Base-by-base conservation (phyloP, 2,329 filamentous ascomycete genomes). In the Penicillium brevicompactum region DNA sequence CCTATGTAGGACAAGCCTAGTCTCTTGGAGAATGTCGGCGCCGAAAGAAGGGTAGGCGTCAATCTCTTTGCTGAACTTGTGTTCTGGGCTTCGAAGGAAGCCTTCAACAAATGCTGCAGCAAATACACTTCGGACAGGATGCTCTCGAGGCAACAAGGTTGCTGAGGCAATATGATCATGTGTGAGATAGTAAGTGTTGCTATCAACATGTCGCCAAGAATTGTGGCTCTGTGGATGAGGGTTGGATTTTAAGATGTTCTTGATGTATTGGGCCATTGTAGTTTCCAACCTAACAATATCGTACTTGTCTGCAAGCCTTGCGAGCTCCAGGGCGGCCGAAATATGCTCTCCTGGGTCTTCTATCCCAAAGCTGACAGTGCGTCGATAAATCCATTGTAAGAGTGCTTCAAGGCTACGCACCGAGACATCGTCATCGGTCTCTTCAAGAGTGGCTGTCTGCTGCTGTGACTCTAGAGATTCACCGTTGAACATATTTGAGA, bases 331-430 rank as follows among this genome's bases (percentile, higher is more conserved):
- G 1, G 51, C 10, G 18, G 56, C 55, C 21, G 51, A 24, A 14
- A 63, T 61, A 6, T 45, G 34, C 2, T 49, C 47, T 32, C 4
- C 7, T 13, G 38, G 40, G 14, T 37, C 24, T 31, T 52, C 21
- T 1, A 46, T 34, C 3, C 45, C 51, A 6, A 64, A 57, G 0
- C 38, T 42, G 21, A 61, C 7, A 4, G 9, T 21, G 11, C 56
- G 32, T 1, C 21, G 18, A 30, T 65, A 62, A 14, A 63, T 24
- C 57, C 59, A 64, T 45, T 61, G 57, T 7, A 61, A 10, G 2
- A 64, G 46, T 9, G 57, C 41, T 34, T 61, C 43, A 21, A 65
- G 24, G 10, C 56, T 55, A 9, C 40, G 54, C 13, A 37, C 43
- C 2, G 55, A 60, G 4, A 63, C 10, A 14, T 53, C 42, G 1